phyloP scores from a whole-genome alignment of 768 basidiomycete genomes.

The Coprinopsis marcescibilis region DNA sequence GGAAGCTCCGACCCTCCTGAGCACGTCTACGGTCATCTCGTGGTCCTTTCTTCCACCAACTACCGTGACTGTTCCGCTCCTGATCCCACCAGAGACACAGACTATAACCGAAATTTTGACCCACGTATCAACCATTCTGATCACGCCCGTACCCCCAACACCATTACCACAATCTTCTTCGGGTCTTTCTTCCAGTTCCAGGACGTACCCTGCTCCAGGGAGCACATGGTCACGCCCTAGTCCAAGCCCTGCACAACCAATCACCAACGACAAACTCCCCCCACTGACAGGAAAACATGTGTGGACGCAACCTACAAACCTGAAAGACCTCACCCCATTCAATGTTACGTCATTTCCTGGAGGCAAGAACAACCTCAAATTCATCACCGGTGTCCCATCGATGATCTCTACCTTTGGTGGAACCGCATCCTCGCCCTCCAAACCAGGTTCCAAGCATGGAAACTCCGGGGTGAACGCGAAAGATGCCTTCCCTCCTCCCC shows the following conservation, averaged over 20 bases:
- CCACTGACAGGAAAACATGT: conserved; percentile 15
- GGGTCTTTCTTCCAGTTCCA: not conserved
- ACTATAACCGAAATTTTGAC: conserved; percentile 1
- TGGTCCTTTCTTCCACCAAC: not conserved
- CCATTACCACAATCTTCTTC: not conserved
- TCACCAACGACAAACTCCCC: not conserved
- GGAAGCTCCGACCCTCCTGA: not conserved
- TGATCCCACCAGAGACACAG: not conserved
- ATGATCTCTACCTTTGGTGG: conserved; percentile 7
- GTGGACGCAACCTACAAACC: conserved; percentile 50
- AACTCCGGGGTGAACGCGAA: no score
- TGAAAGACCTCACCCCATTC: conserved; percentile 58
- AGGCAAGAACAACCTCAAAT: conserved; percentile 47
- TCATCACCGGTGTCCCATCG: conserved; percentile 46
- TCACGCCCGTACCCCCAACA: not conserved
- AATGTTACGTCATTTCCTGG: conserved; percentile 51
- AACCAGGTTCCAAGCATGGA: no score
- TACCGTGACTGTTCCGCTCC: conserved; percentile 1
- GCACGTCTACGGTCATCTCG: not conserved
- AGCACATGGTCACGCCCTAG: no score
- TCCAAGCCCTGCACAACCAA: not conserved
- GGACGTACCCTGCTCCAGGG: no score
- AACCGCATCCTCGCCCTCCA: conserved; percentile 19
- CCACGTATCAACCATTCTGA: not conserved
- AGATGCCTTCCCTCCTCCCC: no score